Percentiles rank a stretch among this genome's conserved stretches.
phyloP scores from a whole-genome alignment of 169 alveolate species.

The Blepharisma undulans region DNA sequence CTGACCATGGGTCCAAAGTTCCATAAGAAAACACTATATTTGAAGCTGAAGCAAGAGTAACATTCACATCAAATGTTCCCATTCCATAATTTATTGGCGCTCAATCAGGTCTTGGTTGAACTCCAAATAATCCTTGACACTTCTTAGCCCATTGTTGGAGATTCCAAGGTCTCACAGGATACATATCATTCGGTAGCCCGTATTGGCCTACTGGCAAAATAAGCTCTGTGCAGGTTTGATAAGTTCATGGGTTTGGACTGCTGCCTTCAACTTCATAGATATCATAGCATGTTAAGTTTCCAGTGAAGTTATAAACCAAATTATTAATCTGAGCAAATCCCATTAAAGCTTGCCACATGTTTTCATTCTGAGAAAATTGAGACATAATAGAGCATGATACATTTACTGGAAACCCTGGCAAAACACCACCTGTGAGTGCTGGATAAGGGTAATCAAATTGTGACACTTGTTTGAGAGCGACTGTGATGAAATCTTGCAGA shows the following conservation, averaged over 20 bases:
- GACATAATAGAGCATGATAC: constrained; percentile 47
- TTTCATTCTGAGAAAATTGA: not conserved
- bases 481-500: not conserved
- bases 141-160: not conserved
- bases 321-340: not conserved
- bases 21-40: constrained; percentile 22
- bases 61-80: not conserved
- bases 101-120: not conserved
- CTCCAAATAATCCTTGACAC: not conserved
- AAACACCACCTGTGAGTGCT: constrained; percentile 44
- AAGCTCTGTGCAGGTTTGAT: constrained; percentile 27
- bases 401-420: constrained; percentile 73
- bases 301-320: constrained; percentile 8
- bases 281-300: not conserved
- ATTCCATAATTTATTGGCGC: not conserved
- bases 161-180: not conserved
- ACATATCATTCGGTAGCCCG: constrained; percentile 24
- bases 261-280: not conserved
- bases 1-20: constrained; percentile 6
- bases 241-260: not conserved
- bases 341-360: not conserved
- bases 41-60: not conserved
- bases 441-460: constrained; percentile 75
- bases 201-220: not conserved
- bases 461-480: constrained; percentile 61